Evolutionary conservation across 2,329 filamentous ascomycete genomes (phyloP).

Genomic region (Cryphonectria japonica): DNA sequence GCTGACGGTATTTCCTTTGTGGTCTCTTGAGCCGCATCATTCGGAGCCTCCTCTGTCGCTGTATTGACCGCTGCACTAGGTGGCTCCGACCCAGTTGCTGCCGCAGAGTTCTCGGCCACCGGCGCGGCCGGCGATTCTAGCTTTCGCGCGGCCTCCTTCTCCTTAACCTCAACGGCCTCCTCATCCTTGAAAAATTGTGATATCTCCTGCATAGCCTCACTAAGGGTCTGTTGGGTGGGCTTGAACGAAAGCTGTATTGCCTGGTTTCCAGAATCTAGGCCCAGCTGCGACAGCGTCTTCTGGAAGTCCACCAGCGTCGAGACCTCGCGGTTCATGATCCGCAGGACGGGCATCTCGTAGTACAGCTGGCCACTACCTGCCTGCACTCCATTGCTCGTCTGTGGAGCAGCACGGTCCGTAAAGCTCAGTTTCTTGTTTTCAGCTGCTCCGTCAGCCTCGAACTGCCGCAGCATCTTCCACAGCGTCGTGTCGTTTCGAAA

Average conservation of each 20-base stretch:
- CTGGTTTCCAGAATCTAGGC: slow-evolving; percentile 82
- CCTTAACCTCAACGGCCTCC: slow-evolving; percentile 35
- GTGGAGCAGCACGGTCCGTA: slow-evolving; percentile 78
- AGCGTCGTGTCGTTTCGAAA: slow-evolving; percentile 86
- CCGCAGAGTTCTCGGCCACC: slow-evolving; percentile 11
- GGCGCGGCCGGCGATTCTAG: slow-evolving; percentile 24
- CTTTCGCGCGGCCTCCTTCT: slow-evolving; percentile 26
- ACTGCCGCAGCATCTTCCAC: slow-evolving; percentile 88
- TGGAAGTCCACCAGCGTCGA: slow-evolving; percentile 80
- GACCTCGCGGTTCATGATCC: slow-evolving; percentile 81
- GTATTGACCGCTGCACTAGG: not conserved
- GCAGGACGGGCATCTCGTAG: slow-evolving; percentile 85
- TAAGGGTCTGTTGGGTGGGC: slow-evolving; percentile 75
- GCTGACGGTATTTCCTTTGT: slow-evolving; percentile 9
- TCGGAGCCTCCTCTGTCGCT: not conserved
- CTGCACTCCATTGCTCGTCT: slow-evolving; percentile 56
- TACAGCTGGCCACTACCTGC: slow-evolving; percentile 74
- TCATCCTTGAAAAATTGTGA: slow-evolving; percentile 70
- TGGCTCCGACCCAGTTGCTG: slow-evolving; percentile 19
- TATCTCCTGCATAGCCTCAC: slow-evolving; percentile 85
- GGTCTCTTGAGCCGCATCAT: slow-evolving; percentile 17
- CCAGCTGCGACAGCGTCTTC: slow-evolving; percentile 85
- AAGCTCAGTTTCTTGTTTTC: slow-evolving; percentile 71
- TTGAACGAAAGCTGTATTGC: slow-evolving; percentile 79
- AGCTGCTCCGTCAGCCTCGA: slow-evolving; percentile 76